phyloP scores from a whole-genome alignment of 2,329 filamentous ascomycete species.

The Pseudogymnoascus sp. region DNA sequence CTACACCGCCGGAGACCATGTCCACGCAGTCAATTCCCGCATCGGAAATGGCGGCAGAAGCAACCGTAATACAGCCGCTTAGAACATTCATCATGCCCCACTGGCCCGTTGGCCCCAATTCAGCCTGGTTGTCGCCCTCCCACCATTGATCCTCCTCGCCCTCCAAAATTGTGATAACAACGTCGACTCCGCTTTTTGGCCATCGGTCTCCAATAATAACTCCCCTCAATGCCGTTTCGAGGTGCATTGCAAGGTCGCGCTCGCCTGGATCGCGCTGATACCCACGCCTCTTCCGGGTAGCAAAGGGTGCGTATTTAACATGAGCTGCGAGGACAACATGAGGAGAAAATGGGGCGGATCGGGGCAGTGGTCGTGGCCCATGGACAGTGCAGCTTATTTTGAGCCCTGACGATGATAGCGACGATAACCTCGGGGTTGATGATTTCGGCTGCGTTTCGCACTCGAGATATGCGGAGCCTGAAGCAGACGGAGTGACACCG shows the following conservation, averaged over 20 bases:
- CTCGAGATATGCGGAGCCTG: conserved; percentile 83
- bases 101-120: conserved; percentile 48
- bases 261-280: conserved; percentile 82
- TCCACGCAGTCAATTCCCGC: conserved; percentile 95
- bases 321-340: conserved; percentile 87
- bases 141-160: conserved; percentile 75
- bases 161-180: conserved; percentile 87
- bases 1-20: conserved; percentile 79
- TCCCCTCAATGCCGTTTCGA: conserved; percentile 83
- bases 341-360: conserved; percentile 84
- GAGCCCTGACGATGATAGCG: conserved; percentile 47
- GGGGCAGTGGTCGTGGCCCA: conserved; percentile 81
- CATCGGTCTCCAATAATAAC: conserved; percentile 88
- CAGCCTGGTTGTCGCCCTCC: conserved; percentile 43
- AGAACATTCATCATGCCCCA: conserved; percentile 91
- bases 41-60: conserved; percentile 85
- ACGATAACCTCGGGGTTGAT: conserved; percentile 41
- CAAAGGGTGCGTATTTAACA: conserved; percentile 95
- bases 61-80: conserved; percentile 85
- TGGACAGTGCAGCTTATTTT: conserved; percentile 93
- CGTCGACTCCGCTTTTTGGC: conserved; percentile 98
- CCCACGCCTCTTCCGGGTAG: conserved; percentile 69
- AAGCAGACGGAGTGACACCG: conserved; percentile 84
- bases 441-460: conserved; percentile 40
- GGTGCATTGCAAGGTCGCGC: conserved; percentile 79